phyloP scores from a whole-genome alignment of 257 asterid genomes.

The Solanum tarijense region DNA sequence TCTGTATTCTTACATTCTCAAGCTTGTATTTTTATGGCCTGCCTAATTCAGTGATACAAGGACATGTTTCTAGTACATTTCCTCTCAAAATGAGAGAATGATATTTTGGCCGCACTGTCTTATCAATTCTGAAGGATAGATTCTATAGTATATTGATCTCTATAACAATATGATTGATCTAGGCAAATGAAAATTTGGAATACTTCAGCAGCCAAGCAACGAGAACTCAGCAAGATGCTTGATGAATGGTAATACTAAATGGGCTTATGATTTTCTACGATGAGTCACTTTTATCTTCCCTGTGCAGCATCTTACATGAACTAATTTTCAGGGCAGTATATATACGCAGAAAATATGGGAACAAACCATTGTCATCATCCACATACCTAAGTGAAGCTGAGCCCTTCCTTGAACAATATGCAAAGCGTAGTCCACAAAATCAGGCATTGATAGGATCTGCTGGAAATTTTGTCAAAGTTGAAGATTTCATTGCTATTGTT shows the following conservation, averaged over 20 bases:
- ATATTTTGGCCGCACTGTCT: background rate
- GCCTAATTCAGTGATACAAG: background rate
- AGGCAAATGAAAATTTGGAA: conserved; percentile 99
- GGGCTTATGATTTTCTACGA: background rate
- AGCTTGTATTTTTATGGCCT: background rate
- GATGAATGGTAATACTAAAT: conserved; percentile 72
- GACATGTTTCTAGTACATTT: background rate
- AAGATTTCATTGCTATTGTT: conserved; percentile 71
- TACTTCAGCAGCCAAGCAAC: conserved; percentile 80
- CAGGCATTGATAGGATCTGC: conserved; percentile 90
- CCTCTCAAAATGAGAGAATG: background rate
- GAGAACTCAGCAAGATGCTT: conserved; percentile 77
- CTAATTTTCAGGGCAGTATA: conserved; percentile 59
- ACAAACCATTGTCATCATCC: conserved; percentile 62
- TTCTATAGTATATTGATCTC: background rate
- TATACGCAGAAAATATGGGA: conserved; percentile 67
- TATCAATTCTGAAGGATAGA: background rate
- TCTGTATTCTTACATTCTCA: background rate
- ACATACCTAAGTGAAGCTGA: conserved; percentile 88
- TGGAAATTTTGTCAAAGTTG: conserved; percentile 75
- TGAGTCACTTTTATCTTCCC: conserved; percentile 1
- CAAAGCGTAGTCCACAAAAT: conserved; percentile 81
- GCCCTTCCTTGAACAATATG: conserved; percentile 91
- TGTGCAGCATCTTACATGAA: background rate
- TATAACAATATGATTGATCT: conserved; percentile 11